Conservation (phyloP, 108 stramenopile species). For the Cyclotella kingstonii region DNA sequence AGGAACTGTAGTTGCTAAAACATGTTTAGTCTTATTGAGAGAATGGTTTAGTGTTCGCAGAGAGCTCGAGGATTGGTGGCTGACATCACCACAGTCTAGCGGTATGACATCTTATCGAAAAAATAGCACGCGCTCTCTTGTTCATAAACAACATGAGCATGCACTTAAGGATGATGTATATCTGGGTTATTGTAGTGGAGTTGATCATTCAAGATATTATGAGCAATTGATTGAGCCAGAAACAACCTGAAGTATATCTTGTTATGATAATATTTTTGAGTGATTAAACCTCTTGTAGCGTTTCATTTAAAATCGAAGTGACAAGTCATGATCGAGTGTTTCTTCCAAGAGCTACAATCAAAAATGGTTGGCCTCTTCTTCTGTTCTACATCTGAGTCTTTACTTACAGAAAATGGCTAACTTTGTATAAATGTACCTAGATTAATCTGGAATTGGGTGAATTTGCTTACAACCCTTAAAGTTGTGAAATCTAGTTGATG, state of each 20-base stretch:
- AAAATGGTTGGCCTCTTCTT: too few relatives aligned
- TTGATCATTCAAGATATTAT: not conserved
- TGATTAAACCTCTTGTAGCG: too few relatives aligned
- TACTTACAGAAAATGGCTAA: too few relatives aligned
- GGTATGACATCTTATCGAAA: not conserved
- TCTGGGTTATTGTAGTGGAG: not conserved
- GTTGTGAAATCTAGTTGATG: too few relatives aligned
- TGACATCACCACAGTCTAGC: slow-evolving; percentile 4
- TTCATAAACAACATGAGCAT: not conserved
- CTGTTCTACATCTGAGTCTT: too few relatives aligned
- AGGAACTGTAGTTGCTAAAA: slow-evolving; percentile 34
- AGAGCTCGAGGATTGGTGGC: slow-evolving; percentile 50
- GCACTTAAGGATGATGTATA: not conserved
- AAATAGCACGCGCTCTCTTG: not conserved
- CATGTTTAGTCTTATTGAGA: slow-evolving; percentile 34
- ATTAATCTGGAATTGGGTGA: too few relatives aligned
- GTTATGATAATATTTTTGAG: too few relatives aligned
- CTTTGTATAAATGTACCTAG: too few relatives aligned
- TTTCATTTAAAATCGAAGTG: too few relatives aligned
- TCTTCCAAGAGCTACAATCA: too few relatives aligned
- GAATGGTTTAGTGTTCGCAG: slow-evolving; percentile 44
- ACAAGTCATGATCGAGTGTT: too few relatives aligned
- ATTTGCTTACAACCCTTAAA: too few relatives aligned
- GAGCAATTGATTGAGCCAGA: slow-evolving; percentile 3
- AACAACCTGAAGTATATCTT: not conserved